A percentile compares a stretch with the other conserved stretches of the same genome.
Conservation (phyloP, 2,329 filamentous ascomycete species). For the Rutstroemia sp. region DNA sequence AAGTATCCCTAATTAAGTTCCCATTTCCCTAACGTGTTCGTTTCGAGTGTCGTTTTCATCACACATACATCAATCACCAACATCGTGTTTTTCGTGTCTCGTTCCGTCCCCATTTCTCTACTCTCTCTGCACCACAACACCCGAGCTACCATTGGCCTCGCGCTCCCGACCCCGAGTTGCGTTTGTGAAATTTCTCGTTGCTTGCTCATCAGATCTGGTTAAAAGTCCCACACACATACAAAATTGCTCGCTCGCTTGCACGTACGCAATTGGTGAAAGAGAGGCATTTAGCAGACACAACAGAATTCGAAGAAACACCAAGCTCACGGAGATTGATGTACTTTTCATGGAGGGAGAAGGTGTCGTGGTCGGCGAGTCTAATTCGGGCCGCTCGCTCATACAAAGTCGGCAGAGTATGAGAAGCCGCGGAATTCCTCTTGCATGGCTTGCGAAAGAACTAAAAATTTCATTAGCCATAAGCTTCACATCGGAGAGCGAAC, state of each 20-base stretch:
- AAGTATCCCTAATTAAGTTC: no score
- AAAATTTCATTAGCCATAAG: slow-evolving; percentile 7
- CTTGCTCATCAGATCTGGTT: background rate
- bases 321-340: background rate
- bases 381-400: slow-evolving; percentile 18
- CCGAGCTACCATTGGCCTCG: no score
- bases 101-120: no score
- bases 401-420: slow-evolving; percentile 56
- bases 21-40: no score
- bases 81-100: no score
- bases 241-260: background rate
- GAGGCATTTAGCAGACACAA: background rate
- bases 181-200: no score
- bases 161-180: no score
- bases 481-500: background rate
- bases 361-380: background rate
- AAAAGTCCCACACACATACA: background rate
- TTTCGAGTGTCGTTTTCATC: no score
- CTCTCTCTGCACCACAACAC: no score
- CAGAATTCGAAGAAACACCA: background rate
- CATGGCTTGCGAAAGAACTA: slow-evolving; percentile 96
- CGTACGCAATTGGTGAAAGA: background rate
- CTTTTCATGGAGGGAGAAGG: background rate
- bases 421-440: slow-evolving; percentile 99
- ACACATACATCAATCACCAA: no score